Evolutionary conservation across 1,284 basidiomycete genomes (phyloP).

Genomic region (Gymnopus androsaceus): DNA sequence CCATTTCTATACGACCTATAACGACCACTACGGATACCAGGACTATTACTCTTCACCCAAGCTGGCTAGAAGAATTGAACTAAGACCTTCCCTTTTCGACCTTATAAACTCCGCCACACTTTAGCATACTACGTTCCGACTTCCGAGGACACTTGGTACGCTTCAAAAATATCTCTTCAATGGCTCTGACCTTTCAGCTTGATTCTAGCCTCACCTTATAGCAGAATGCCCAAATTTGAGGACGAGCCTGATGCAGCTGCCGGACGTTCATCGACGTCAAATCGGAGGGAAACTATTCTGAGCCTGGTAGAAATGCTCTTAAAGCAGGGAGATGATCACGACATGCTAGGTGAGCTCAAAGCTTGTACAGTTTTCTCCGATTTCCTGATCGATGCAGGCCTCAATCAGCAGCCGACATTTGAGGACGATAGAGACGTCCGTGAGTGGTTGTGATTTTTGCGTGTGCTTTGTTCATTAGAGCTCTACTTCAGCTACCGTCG

Average conservation of each 20-base stretch:
- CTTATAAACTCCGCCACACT: too few relatives aligned
- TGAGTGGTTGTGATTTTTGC: constrained; percentile 39
- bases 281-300: constrained; percentile 61
- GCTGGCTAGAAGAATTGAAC: neutral
- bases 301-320: constrained; percentile 69
- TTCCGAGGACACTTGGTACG: neutral
- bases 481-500: constrained; percentile 51
- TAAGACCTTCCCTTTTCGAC: neutral
- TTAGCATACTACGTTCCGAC: neutral
- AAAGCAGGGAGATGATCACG: constrained; percentile 50
- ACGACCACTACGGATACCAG: neutral
- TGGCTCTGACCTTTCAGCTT: too few relatives aligned
- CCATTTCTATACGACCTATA: neutral
- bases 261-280: neutral
- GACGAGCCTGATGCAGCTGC: neutral
- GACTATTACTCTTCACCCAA: neutral
- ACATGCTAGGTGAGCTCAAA: constrained; percentile 40
- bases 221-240: constrained; percentile 2
- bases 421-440: constrained; percentile 69
- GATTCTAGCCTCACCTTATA: neutral
- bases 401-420: constrained; percentile 42
- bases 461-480: neutral
- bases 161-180: neutral
- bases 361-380: constrained; percentile 2
- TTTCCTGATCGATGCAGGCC: constrained; percentile 25